These are phyloP conservation scores for Pyrenopolyporus hunteri DNA, from an alignment of 495 filamentous ascomycete genomes.

Conservation along the genomic window DNA sequence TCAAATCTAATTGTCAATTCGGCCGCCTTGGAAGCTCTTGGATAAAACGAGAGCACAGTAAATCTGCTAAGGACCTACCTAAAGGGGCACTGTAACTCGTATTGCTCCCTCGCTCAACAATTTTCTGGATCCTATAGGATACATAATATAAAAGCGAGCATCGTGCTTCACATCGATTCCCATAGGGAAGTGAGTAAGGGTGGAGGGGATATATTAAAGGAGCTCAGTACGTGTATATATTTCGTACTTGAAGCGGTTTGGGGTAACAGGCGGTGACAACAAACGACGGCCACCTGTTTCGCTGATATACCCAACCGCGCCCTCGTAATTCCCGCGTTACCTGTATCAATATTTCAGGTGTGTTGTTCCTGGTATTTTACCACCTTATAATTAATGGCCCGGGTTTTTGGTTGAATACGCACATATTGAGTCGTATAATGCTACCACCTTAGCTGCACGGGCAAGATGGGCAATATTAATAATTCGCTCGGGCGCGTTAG, in stretches of 20 bases:
- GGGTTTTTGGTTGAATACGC: background rate
- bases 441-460: too few relatives aligned
- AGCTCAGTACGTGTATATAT: slow-evolving; percentile 8
- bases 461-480: background rate
- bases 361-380: too few relatives aligned
- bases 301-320: too few relatives aligned
- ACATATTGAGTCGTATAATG: background rate
- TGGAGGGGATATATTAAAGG: slow-evolving; percentile 5
- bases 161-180: background rate
- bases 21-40: too few relatives aligned
- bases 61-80: slow-evolving; percentile 28
- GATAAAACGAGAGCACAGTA: background rate
- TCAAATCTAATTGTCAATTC: too few relatives aligned
- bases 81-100: slow-evolving; percentile 27
- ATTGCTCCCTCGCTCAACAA: slow-evolving; percentile 3
- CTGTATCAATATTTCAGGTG: too few relatives aligned
- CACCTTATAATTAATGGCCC: too few relatives aligned
- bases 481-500: too few relatives aligned
- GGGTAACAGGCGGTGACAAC: slow-evolving; percentile 15
- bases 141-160: slow-evolving; percentile 17
- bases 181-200: slow-evolving; percentile 4
- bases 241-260: slow-evolving; percentile 1
- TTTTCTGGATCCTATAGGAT: slow-evolving; percentile 12
- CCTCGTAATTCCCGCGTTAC: too few relatives aligned
- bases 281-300: too few relatives aligned